These are phyloP conservation scores for Fraxinus sp. DNA, from an alignment of 305 asterid genomes.

Conservation along the genomic window DNA sequence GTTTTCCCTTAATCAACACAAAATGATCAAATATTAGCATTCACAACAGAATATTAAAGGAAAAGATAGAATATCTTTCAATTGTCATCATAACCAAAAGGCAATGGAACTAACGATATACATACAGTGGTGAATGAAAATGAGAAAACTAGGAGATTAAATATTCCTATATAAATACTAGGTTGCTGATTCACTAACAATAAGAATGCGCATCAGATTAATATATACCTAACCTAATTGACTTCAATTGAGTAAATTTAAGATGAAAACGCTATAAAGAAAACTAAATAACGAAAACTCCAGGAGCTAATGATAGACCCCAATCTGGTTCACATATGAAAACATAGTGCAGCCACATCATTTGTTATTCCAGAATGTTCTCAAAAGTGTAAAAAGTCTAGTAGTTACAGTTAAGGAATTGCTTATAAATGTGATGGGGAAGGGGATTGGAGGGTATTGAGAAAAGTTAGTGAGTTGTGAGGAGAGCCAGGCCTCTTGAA, in stretches of 20 bases:
- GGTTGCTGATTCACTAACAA: constrained; percentile 4
- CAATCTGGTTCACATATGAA: not conserved
- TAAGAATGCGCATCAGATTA: not conserved
- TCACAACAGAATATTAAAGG: constrained; percentile 12
- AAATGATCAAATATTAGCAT: constrained; percentile 31
- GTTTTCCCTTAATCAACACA: constrained; percentile 63
- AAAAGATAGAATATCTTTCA: not conserved
- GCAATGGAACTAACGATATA: not conserved
- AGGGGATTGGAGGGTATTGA: not conserved
- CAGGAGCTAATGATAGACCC: not conserved
- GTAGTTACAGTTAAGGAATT: not conserved
- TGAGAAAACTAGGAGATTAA: not conserved
- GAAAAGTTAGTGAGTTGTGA: not conserved
- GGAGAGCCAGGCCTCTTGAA: not conserved
- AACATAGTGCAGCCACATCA: not conserved
- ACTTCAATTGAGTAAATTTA: not conserved
- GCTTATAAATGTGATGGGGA: not conserved
- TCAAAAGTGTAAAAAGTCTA: not conserved
- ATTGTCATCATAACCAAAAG: not conserved
- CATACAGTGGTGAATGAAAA: not conserved
- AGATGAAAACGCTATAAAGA: not conserved
- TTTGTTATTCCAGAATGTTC: not conserved
- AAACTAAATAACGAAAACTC: not conserved
- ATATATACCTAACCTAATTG: not conserved
- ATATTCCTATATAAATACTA: not conserved